Evolutionary conservation across 176 grass and related monocot species (phyloP).

Genomic region (Alloteropsis semialata): DNA sequence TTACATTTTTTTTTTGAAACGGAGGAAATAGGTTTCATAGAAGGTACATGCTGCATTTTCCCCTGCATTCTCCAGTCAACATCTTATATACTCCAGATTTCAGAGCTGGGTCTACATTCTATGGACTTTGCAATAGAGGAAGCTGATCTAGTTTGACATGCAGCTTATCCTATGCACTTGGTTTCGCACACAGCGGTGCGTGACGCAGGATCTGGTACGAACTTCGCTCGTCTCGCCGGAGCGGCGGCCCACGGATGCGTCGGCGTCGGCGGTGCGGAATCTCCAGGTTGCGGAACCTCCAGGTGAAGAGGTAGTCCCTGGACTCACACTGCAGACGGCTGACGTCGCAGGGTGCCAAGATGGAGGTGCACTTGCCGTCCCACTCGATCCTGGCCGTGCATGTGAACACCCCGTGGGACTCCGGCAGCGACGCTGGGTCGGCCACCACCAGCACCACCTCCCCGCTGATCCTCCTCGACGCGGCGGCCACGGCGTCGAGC

Average conservation of each 20-base stretch:
- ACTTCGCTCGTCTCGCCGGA: conserved; percentile 23
- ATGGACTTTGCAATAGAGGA: conserved; percentile 14
- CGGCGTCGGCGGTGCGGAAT: conserved; percentile 49
- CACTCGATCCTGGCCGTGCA: conserved; percentile 86
- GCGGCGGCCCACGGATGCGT: conserved; percentile 24
- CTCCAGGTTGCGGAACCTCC: conserved; percentile 88
- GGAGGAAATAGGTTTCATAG: no score
- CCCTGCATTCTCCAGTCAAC: conserved; percentile 37
- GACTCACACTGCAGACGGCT: conserved; percentile 61
- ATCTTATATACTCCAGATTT: conserved; percentile 27
- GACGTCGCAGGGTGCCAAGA: conserved; percentile 64
- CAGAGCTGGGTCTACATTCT: conserved; percentile 21
- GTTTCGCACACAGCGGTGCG: background rate
- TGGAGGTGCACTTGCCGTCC: conserved; percentile 60
- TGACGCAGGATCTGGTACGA: background rate
- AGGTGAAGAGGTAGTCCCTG: conserved; percentile 71
- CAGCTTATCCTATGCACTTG: conserved; percentile 30
- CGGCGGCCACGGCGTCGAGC: conserved; percentile 57
- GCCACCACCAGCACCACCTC: conserved; percentile 60
- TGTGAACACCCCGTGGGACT: conserved; percentile 37
- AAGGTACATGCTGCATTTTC: conserved; percentile 16
- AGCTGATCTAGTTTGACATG: conserved; percentile 11
- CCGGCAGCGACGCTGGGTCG: conserved; percentile 28
- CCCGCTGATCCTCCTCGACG: conserved; percentile 74
- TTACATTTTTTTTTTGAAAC: no score